phyloP scores from a whole-genome alignment of 768 basidiomycete species.

The Termitomyces heimii region DNA sequence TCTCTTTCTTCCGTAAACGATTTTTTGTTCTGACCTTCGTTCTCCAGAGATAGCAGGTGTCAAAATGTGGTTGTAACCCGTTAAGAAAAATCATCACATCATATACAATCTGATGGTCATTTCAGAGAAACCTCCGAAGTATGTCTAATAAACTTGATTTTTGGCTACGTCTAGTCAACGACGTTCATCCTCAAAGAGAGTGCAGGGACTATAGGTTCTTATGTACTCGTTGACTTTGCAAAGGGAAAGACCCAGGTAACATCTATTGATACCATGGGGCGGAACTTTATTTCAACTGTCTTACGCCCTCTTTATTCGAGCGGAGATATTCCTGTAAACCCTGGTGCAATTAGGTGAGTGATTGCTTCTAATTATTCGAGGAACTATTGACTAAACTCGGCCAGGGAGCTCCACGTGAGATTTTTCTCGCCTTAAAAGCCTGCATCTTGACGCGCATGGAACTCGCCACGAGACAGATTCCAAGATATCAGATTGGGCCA shows the following conservation, averaged over 20 bases:
- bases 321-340: conserved; percentile 30
- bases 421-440: neutral
- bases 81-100: neutral
- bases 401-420: conserved; percentile 51
- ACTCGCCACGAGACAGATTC: conserved; percentile 18
- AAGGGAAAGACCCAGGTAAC: conserved; percentile 45
- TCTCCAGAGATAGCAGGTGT: conserved; percentile 37
- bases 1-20: neutral
- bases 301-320: conserved; percentile 22
- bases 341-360: conserved; percentile 46
- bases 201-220: neutral
- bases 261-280: conserved; percentile 40
- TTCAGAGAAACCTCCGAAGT: conserved; percentile 42
- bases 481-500: conserved; percentile 39
- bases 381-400: neutral
- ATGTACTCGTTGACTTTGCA: neutral
- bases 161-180: conserved; percentile 13
- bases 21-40: neutral
- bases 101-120: neutral
- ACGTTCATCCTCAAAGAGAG: conserved; percentile 40
- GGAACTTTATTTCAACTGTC: conserved; percentile 44
- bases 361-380: neutral
- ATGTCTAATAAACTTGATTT: neutral
- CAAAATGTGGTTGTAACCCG: conserved; percentile 45
- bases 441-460: neutral